phyloP scores from a whole-genome alignment of 2,329 filamentous ascomycete genomes.

The Triangularia verruculosa region DNA sequence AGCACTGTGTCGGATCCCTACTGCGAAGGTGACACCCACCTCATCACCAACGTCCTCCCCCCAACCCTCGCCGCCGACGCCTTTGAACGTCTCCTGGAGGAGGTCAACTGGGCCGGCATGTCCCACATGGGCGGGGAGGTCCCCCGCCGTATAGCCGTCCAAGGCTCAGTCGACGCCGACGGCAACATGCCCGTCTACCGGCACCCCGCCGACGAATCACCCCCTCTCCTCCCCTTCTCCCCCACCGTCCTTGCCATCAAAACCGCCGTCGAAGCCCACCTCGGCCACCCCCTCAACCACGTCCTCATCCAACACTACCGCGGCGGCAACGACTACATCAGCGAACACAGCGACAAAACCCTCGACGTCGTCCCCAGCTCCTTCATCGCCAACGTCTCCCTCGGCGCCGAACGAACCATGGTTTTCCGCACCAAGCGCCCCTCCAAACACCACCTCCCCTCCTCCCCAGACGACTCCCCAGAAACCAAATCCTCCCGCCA shows the following conservation, averaged over 20 bases:
- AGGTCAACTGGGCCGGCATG: slow-evolving; percentile 90
- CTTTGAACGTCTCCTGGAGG: slow-evolving; percentile 68
- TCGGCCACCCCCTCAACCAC: slow-evolving; percentile 85
- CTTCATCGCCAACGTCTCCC: slow-evolving; percentile 86
- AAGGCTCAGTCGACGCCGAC: slow-evolving; percentile 67
- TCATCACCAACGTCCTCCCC: slow-evolving; percentile 69
- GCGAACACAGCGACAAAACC: slow-evolving; percentile 95
- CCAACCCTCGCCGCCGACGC: slow-evolving; percentile 51
- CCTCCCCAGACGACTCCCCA: not conserved
- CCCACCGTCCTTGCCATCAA: slow-evolving; percentile 68
- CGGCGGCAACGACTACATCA: slow-evolving; percentile 85
- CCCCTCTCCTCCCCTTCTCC: slow-evolving; percentile 73
- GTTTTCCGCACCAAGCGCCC: slow-evolving; percentile 76
- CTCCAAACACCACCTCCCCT: slow-evolving; percentile 23
- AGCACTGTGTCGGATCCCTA: slow-evolving; percentile 47
- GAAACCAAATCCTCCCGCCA: slow-evolving; percentile 46
- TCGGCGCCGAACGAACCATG: slow-evolving; percentile 92
- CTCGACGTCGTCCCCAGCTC: slow-evolving; percentile 80
- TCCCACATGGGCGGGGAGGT: slow-evolving; percentile 88
- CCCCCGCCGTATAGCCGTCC: slow-evolving; percentile 84
- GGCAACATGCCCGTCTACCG: slow-evolving; percentile 87
- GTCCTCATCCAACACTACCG: slow-evolving; percentile 91
- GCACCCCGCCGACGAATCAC: slow-evolving; percentile 86
- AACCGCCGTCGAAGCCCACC: slow-evolving; percentile 62
- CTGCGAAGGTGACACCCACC: slow-evolving; percentile 76